Evolutionary conservation across 371 early-diverging fungal species (phyloP), one percentile per base, ranked within the genome.

Genomic region (Globomyces sp.): DNA sequence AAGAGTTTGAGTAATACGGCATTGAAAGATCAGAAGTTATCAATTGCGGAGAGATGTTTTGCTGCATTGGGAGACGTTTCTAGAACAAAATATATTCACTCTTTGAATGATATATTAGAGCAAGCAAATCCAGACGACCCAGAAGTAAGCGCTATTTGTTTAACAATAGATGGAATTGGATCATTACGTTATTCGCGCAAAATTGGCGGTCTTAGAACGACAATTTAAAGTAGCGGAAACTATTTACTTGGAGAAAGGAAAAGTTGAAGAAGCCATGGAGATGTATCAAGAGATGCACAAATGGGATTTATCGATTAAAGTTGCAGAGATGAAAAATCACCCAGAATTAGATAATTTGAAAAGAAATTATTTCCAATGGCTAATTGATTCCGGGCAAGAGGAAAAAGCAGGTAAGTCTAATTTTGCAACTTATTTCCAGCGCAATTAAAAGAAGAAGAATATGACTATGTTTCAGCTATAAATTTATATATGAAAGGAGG

Each of bases 231-330:
- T 78, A n/a, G 85, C 85, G 9, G 85, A 85, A 67, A 58, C 61
- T 50, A 79, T 85, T 11, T 77, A 77, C 49, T 69, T 85, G 4
- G 85, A 85, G 41, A 42, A 77, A 71, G 81, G 79, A 9, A 74
- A 75, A 58, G 68, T 82, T 3, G 82, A 85, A 44, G 85, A 80
- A 39, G 82, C 82, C 46, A 85, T 85, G 85, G 67, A 70, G 5
- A 85, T 85, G 82, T 85, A 85, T 70, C 85, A 85, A 70, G 82
- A 83, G 49, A 67, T 85, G 71, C 85, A 85, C 72, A 78, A 83
- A 67, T 83, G 85, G 85, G 74, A 85, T 50, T 60, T 73, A 62
- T 77, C 81, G 3, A 83, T 85, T 64, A 80, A 79, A 63, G 84
- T 85, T 4, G 85, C 85, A 2, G 82, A 85, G 61, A 49, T 70